Evolutionary conservation across 1,284 basidiomycete species (phyloP), one percentile per base, ranked within the genome.

Genomic region (Fomes fomentarius): DNA sequence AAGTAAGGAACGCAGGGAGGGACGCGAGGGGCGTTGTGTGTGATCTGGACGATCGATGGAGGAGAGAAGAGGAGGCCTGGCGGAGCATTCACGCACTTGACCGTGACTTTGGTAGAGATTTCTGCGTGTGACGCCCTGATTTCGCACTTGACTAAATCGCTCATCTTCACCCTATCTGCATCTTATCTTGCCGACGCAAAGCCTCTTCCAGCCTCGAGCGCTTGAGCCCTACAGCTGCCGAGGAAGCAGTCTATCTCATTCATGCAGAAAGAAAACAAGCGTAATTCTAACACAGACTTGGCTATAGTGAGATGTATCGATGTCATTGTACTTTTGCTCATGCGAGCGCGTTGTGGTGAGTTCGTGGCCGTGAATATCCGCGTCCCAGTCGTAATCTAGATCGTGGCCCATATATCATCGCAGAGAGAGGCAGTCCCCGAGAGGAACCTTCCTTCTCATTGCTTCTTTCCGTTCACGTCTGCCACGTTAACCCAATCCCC

Each of bases 401-500:
- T 37, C 11, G 38, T 24, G 25, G 44, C 28, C 38, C 31, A 9
- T 52, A 52, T 40, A 34, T 41, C 44, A 35, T 45, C 50, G 24
- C n/a, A n/a, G 41, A 22, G n/a, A 40, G 22, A 38, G n/a, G 35
- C 30, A 14, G 30, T 19, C 15, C 35, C 21, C 15, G 26, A n/a
- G 1, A 15, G n/a, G 5, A 4, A 40, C 25, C 14, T 0, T 25
- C 15, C 1, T 22, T 10, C 19, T 48, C 31, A 63, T 39, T 58
- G 56, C 25, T 50, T 62, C 54, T 68, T 68, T 49, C 65, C 66
- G 56, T 68, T 66, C 26, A 68, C 64, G 24, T 66, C 62, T 31
- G 60, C 55, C 12, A 79, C 78, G 47, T 78, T 70, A 38, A 79
- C 74, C 92, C 92, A 94, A 22, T 82, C 76, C 5, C 92, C 92